Evolutionary conservation across 1,284 basidiomycete species (phyloP).

Genomic region (Boletus sp.): DNA sequence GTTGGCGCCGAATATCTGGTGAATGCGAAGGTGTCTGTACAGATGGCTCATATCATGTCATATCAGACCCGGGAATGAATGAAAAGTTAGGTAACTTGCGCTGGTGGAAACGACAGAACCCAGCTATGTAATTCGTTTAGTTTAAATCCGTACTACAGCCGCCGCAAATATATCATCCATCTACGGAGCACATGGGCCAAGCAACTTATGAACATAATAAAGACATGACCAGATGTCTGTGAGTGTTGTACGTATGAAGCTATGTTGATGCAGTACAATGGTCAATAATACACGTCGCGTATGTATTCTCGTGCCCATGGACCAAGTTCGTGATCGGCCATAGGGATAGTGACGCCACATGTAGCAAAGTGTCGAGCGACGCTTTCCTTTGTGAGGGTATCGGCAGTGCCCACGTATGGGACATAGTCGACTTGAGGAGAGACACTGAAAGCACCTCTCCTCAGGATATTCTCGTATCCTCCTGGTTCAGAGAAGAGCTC

Average conservation of each 20-base stretch:
- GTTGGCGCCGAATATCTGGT: slow-evolving; percentile 89
- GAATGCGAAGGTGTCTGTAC: slow-evolving; percentile 79
- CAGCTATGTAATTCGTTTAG: too few relatives aligned
- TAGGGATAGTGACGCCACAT: slow-evolving; percentile 36
- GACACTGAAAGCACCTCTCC: slow-evolving; percentile 35
- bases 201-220: slow-evolving; percentile 14
- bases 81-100: too few relatives aligned
- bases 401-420: slow-evolving; percentile 27
- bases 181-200: too few relatives aligned
- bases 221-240: slow-evolving; percentile 30
- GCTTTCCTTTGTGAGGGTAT: slow-evolving; percentile 26
- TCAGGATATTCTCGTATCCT: slow-evolving; percentile 34
- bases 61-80: not conserved
- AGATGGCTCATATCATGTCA: slow-evolving; percentile 34
- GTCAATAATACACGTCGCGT: slow-evolving; percentile 29
- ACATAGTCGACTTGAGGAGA: slow-evolving; percentile 30
- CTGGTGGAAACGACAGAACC: not conserved
- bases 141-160: slow-evolving; percentile 23
- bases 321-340: slow-evolving; percentile 37
- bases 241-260: slow-evolving; percentile 14
- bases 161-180: slow-evolving; percentile 13
- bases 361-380: slow-evolving; percentile 39
- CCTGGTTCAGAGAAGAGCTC: slow-evolving; percentile 38
- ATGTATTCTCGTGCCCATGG: slow-evolving; percentile 40
- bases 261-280: slow-evolving; percentile 5